A percentile compares a stretch with the other conserved stretches of the same genome.
phyloP scores from a whole-genome alignment of 495 filamentous ascomycete species.

The Astrothelium subdiscretum region DNA sequence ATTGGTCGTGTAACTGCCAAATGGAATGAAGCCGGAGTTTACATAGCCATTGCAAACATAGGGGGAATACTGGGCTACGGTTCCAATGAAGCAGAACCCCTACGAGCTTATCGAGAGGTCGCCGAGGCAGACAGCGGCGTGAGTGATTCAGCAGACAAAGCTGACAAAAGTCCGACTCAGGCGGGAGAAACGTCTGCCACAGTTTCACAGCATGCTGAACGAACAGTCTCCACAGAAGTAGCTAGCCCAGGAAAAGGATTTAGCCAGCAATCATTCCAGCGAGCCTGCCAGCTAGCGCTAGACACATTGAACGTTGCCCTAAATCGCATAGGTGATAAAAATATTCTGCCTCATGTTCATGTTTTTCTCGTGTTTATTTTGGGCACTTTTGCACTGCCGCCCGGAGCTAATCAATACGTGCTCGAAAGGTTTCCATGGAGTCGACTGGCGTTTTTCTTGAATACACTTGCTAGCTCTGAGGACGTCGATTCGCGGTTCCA shows the following conservation, averaged over 20 bases:
- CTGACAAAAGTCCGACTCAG: slow-evolving; percentile 7
- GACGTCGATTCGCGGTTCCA: slow-evolving; percentile 35
- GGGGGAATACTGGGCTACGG: slow-evolving; percentile 50
- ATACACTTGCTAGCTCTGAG: slow-evolving; percentile 42
- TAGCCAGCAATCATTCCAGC: slow-evolving; percentile 13
- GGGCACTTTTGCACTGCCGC: slow-evolving; percentile 42
- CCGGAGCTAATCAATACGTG: slow-evolving; percentile 37
- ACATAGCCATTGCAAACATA: slow-evolving; percentile 41
- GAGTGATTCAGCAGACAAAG: slow-evolving; percentile 21
- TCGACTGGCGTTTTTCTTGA: slow-evolving; percentile 50
- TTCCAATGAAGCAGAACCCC: slow-evolving; percentile 36
- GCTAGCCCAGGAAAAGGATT: slow-evolving; percentile 4
- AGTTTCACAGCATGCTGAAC: not conserved
- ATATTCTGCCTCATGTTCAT: slow-evolving; percentile 57
- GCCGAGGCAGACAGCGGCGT: slow-evolving; percentile 28
- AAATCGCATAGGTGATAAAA: slow-evolving; percentile 46
- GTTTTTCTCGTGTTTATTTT: slow-evolving; percentile 55
- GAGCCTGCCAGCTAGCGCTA: slow-evolving; percentile 35
- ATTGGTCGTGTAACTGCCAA: slow-evolving; percentile 44
- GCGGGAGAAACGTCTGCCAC: slow-evolving; percentile 5
- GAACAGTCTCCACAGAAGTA: not conserved
- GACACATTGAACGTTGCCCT: slow-evolving; percentile 43
- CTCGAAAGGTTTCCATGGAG: slow-evolving; percentile 57
- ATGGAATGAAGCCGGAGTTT: slow-evolving; percentile 54
- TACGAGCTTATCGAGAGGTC: slow-evolving; percentile 18